Conservation (phyloP, 2,329 filamentous ascomycete genomes). For the Talaromyces amestolkiae region DNA sequence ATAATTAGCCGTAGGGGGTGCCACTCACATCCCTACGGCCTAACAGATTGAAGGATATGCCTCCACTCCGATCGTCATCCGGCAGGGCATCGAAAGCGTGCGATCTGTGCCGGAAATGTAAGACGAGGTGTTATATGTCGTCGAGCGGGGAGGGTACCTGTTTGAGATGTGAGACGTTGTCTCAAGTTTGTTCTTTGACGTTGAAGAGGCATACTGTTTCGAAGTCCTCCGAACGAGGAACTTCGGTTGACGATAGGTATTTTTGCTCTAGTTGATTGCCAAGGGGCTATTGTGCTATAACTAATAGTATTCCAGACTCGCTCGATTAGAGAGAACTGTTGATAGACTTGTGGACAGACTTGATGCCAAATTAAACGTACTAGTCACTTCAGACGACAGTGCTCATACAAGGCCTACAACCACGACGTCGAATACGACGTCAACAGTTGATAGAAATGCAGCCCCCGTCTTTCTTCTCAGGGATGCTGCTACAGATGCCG, state of each 20-base stretch:
- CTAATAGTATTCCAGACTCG: background rate
- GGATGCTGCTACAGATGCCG: slow-evolving; percentile 31
- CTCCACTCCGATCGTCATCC: background rate
- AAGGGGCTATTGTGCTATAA: background rate
- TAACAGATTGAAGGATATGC: background rate
- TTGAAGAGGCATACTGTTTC: background rate
- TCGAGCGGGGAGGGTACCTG: slow-evolving; percentile 31
- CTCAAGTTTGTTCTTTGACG: slow-evolving; percentile 35
- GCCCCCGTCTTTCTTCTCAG: slow-evolving; percentile 35
- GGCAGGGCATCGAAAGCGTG: slow-evolving; percentile 37
- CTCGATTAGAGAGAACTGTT: slow-evolving; percentile 7
- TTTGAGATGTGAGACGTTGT: slow-evolving; percentile 39
- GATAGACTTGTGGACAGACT: slow-evolving; percentile 3
- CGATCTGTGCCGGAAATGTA: slow-evolving; percentile 39
- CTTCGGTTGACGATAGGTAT: slow-evolving; percentile 7
- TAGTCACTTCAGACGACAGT: background rate
- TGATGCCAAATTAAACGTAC: background rate
- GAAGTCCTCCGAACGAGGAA: background rate
- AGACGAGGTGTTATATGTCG: slow-evolving; percentile 44
- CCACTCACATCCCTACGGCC: too few relatives aligned
- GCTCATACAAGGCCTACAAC: background rate
- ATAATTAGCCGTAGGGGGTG: too few relatives aligned
- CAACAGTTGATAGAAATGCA: slow-evolving; percentile 17
- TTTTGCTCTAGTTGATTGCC: background rate
- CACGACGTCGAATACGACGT: background rate